These are phyloP conservation scores for Cercophora samala DNA, from an alignment of 495 filamentous ascomycete species.

Conservation along the genomic window DNA sequence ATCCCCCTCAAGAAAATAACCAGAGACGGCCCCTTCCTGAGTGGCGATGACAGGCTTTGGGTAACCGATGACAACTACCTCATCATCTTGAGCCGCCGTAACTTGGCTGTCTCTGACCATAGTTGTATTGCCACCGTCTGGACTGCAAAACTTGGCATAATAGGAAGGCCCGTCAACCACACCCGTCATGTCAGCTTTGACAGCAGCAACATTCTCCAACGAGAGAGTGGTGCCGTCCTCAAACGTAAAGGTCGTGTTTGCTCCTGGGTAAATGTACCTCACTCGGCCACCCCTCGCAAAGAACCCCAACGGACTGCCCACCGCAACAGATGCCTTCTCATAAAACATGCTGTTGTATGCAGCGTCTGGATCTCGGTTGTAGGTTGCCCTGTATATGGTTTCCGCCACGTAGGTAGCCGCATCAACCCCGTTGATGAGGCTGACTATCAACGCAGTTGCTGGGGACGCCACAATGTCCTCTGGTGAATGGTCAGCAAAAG, in stretches of 20 bases:
- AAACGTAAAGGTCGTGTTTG: conserved; percentile 28
- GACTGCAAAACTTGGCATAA: conserved; percentile 27
- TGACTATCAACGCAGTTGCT: conserved; percentile 18
- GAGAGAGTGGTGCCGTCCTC: conserved; percentile 22
- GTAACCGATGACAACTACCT: conserved; percentile 38
- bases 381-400: conserved; percentile 17
- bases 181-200: conserved; percentile 19
- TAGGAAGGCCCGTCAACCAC: conserved; percentile 15
- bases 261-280: conserved; percentile 20
- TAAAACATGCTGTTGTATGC: conserved; percentile 33
- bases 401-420: conserved; percentile 26
- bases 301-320: conserved; percentile 12
- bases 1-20: conserved; percentile 46
- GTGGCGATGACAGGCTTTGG: conserved; percentile 46
- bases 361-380: conserved; percentile 33
- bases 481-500: not conserved
- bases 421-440: conserved; percentile 34
- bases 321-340: conserved; percentile 8
- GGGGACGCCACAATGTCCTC: conserved; percentile 15
- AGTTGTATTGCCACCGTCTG: conserved; percentile 14
- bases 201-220: conserved; percentile 18
- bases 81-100: conserved; percentile 16
- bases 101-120: not conserved
- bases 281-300: conserved; percentile 20
- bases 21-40: conserved; percentile 42